phyloP scores from a whole-genome alignment of 306 rosid genomes.

The Biancaea sappan region DNA sequence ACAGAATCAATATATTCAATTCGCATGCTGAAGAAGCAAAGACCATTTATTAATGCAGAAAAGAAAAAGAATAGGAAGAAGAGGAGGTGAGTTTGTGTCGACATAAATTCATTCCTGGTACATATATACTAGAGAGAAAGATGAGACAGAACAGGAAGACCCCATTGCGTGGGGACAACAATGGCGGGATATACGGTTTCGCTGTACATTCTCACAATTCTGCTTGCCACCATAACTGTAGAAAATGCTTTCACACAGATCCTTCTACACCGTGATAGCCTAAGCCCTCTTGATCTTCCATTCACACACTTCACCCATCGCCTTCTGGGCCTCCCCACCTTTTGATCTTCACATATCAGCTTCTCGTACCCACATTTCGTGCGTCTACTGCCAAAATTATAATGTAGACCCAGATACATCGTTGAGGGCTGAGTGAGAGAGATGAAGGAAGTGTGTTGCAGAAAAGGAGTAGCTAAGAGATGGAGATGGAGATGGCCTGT shows the following conservation, averaged over 20 bases:
- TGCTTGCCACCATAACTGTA: conserved; percentile 37
- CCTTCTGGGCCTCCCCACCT: conserved; percentile 45
- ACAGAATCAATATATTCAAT: background rate
- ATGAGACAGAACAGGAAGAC: conserved; percentile 66
- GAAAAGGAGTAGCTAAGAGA: background rate
- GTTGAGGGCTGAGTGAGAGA: conserved; percentile 8
- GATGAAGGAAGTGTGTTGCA: background rate
- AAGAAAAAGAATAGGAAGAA: background rate
- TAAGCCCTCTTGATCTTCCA: conserved; percentile 55
- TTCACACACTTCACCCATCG: conserved; percentile 65
- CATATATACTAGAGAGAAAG: too few species aligned
- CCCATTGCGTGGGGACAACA: conserved; percentile 68
- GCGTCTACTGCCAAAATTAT: conserved; percentile 40
- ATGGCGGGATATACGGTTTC: conserved; percentile 45
- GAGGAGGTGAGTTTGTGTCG: too few species aligned
- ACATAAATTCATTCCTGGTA: too few species aligned
- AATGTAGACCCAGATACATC: conserved; percentile 50
- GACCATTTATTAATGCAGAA: background rate
- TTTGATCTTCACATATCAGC: conserved; percentile 44
- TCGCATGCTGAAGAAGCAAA: too few species aligned
- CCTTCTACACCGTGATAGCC: conserved; percentile 54
- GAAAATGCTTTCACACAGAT: conserved; percentile 50
- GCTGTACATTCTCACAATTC: conserved; percentile 52
- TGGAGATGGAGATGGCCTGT: conserved; percentile 29
- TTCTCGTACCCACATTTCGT: conserved; percentile 53